phyloP scores from a whole-genome alignment of 768 basidiomycete genomes.

The Austroboletus eburneus region DNA sequence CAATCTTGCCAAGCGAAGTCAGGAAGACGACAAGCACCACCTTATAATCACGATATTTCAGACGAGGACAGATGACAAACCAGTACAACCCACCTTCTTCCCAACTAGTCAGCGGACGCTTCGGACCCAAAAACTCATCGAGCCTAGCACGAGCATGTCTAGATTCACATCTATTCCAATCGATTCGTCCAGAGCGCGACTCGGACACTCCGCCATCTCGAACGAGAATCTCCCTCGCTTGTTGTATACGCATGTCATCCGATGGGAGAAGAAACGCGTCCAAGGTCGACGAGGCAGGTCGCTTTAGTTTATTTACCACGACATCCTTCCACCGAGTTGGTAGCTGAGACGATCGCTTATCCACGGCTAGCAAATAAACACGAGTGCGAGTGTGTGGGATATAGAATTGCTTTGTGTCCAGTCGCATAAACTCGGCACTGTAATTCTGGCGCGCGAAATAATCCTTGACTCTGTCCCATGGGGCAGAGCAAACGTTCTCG shows the following conservation, averaged over 20 bases:
- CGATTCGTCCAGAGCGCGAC: constrained; percentile 67
- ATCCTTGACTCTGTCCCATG: constrained; percentile 73
- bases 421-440: constrained; percentile 61
- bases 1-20: constrained; percentile 95
- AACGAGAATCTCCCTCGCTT: constrained; percentile 81
- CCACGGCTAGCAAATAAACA: constrained; percentile 80
- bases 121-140: constrained; percentile 77
- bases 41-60: constrained; percentile 33
- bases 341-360: constrained; percentile 54
- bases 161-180: constrained; percentile 92
- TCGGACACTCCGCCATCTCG: constrained; percentile 63
- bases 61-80: not conserved
- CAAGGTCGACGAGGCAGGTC: constrained; percentile 84
- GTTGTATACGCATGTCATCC: constrained; percentile 89
- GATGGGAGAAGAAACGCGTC: constrained; percentile 90
- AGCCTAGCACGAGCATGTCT: constrained; percentile 84
- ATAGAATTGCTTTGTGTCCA: constrained; percentile 88
- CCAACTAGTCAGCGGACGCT: constrained; percentile 89
- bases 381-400: constrained; percentile 94
- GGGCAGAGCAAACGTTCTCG: constrained; percentile 91
- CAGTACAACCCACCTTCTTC: constrained; percentile 64
- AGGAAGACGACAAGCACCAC: constrained; percentile 77
- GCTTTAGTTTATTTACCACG: constrained; percentile 59
- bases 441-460: constrained; percentile 77
- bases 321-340: constrained; percentile 66